Evolutionary conservation across 495 filamentous ascomycete genomes (phyloP).

Genomic region (Diplogelasinospora grovesii): DNA sequence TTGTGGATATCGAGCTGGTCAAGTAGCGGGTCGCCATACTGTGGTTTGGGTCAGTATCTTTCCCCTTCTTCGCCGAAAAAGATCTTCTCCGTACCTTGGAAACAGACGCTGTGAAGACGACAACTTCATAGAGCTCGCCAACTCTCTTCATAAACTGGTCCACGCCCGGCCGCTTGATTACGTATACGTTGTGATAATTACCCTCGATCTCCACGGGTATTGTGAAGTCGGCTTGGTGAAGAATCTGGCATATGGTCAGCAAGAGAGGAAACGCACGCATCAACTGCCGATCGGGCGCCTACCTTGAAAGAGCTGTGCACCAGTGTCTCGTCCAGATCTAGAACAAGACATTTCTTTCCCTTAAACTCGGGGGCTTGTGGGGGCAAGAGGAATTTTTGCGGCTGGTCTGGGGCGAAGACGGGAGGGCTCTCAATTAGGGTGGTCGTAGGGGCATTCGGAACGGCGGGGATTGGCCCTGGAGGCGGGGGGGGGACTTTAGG

Average conservation of each 20-base stretch:
- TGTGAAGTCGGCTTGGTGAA: constrained; percentile 97
- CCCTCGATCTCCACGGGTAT: constrained; percentile 99
- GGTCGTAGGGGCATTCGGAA: constrained; percentile 19
- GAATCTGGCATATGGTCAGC: constrained; percentile 54
- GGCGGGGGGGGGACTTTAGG: constrained; percentile 55
- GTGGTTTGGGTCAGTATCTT: constrained; percentile 9
- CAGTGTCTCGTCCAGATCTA: constrained; percentile 96
- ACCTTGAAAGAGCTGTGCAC: constrained; percentile 99
- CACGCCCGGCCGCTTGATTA: constrained; percentile 95
- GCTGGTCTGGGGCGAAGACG: constrained; percentile 30
- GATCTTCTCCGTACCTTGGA: constrained; percentile 66
- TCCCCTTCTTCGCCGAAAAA: not conserved
- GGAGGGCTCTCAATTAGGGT: constrained; percentile 23
- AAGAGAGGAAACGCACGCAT: no score
- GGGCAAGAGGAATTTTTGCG: constrained; percentile 69
- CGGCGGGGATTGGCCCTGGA: constrained; percentile 37
- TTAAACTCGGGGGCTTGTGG: constrained; percentile 69
- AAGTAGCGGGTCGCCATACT: constrained; percentile 95
- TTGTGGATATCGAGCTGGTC: constrained; percentile 97
- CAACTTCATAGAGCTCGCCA: constrained; percentile 95
- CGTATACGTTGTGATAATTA: constrained; percentile 98
- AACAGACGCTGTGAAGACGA: constrained; percentile 97
- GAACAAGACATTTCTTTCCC: constrained; percentile 86
- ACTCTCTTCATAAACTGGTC: constrained; percentile 99
- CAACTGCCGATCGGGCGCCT: constrained; percentile 11